Evolutionary conservation across 352 stramenopile genomes (phyloP).

Genomic region (Phytophthora chlamydospora): DNA sequence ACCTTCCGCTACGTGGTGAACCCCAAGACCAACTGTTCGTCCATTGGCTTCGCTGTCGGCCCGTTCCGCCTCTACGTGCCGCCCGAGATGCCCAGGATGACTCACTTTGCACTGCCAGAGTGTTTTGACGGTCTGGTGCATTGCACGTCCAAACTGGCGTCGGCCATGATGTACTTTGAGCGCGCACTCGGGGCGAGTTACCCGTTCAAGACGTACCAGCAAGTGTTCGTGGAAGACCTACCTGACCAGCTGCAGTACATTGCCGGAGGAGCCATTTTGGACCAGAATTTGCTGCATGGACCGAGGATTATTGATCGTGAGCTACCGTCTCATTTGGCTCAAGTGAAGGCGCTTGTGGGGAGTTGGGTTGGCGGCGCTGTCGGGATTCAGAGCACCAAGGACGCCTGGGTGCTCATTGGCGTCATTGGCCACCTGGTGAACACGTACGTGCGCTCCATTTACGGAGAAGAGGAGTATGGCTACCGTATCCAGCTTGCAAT

Average conservation of each 20-base stretch:
- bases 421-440: constrained; percentile 85
- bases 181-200: constrained; percentile 70
- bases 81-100: constrained; percentile 82
- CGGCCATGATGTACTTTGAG: constrained; percentile 83
- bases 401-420: constrained; percentile 85
- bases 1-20: constrained; percentile 84
- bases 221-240: constrained; percentile 87
- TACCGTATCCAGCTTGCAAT: constrained; percentile 88
- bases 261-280: constrained; percentile 68
- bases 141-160: constrained; percentile 74
- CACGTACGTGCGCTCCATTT: constrained; percentile 79
- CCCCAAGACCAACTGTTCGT: constrained; percentile 83
- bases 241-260: constrained; percentile 76
- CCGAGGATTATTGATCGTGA: constrained; percentile 83
- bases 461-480: constrained; percentile 85
- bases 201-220: constrained; percentile 88
- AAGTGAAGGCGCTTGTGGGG: constrained; percentile 78
- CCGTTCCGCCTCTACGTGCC: constrained; percentile 79
- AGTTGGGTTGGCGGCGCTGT: constrained; percentile 84
- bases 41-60: constrained; percentile 80
- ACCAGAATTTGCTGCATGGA: constrained; percentile 83
- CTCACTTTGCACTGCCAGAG: constrained; percentile 83
- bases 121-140: constrained; percentile 80
- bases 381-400: constrained; percentile 84
- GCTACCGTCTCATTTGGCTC: constrained; percentile 78